A percentile compares a stretch with the other conserved stretches of the same genome.
phyloP scores from a whole-genome alignment of 331 rosid species.

The Telfairia occidentalis region DNA sequence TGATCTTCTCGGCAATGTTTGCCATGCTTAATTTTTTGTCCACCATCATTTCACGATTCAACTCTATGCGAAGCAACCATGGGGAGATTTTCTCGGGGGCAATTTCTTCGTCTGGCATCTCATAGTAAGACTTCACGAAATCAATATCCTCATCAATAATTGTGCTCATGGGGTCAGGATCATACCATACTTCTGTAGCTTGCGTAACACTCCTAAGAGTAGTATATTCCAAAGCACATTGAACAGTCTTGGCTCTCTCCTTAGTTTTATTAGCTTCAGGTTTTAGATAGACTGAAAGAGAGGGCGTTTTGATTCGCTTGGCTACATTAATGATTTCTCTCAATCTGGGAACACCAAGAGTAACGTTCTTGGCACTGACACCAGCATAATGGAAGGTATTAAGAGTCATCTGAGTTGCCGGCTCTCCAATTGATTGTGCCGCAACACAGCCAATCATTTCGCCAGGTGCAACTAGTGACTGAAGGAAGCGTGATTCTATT shows the following conservation, averaged over 20 bases:
- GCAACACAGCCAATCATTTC: conserved; percentile 99
- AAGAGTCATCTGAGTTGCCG: conserved; percentile 99
- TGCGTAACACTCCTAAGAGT: conserved; percentile 95
- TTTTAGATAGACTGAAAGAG: conserved; percentile 75
- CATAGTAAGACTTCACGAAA: conserved; percentile 82
- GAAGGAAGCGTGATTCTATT: conserved; percentile 89
- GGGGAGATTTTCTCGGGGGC: conserved; percentile 92
- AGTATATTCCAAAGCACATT: conserved; percentile 96
- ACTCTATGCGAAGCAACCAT: conserved; percentile 94
- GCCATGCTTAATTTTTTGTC: conserved; percentile 99
- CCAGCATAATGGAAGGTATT: conserved; percentile 99
- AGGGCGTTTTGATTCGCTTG: conserved; percentile 91
- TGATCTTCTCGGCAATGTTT: conserved; percentile 95
- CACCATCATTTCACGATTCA: conserved; percentile 99
- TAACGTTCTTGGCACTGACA: conserved; percentile 99
- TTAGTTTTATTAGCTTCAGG: conserved; percentile 78
- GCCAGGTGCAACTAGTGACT: conserved; percentile 94
- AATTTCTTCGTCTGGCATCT: conserved; percentile 99
- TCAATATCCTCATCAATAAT: conserved; percentile 87
- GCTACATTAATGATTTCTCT: conserved; percentile 98
- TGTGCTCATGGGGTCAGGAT: conserved; percentile 93
- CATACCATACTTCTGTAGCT: conserved; percentile 99
- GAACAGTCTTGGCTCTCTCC: conserved; percentile 91
- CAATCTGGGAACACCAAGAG: conserved; percentile 96
- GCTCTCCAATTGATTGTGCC: conserved; percentile 96